These are phyloP conservation scores for Dimocarpus longan DNA, from an alignment of 345 rosid genomes.

Conservation along the genomic window DNA sequence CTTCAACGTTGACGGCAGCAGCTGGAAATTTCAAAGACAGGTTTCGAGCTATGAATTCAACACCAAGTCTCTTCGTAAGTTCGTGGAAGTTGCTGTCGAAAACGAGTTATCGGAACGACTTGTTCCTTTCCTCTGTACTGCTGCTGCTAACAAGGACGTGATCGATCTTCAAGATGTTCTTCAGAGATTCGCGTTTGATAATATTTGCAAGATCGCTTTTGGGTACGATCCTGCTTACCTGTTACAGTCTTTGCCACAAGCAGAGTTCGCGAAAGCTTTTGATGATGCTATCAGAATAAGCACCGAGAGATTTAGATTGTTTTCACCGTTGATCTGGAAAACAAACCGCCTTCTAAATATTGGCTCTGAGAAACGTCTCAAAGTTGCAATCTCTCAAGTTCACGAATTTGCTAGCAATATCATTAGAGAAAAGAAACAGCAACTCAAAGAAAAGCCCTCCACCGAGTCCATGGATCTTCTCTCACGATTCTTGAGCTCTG, in stretches of 20 bases:
- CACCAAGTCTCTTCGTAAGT: conserved; percentile 66
- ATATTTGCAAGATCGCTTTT: conserved; percentile 70
- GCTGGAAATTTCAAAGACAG: conserved; percentile 75
- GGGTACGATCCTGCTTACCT: conserved; percentile 66
- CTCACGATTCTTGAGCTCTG: conserved; percentile 48
- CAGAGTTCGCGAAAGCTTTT: conserved; percentile 47
- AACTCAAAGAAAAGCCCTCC: conserved; percentile 19
- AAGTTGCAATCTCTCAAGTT: conserved; percentile 35
- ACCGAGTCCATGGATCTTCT: conserved; percentile 37
- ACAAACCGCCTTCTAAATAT: conserved; percentile 41
- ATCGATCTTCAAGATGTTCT: conserved; percentile 64
- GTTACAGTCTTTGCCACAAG: conserved; percentile 42
- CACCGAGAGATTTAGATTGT: conserved; percentile 35
- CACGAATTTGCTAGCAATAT: conserved; percentile 54
- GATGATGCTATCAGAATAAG: conserved; percentile 46
- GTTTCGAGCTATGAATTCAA: conserved; percentile 78
- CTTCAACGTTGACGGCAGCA: conserved; percentile 63
- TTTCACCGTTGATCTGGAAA: conserved; percentile 45
- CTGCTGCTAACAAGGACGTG: conserved; percentile 30
- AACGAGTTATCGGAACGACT: conserved; percentile 56
- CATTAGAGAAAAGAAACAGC: conserved; percentile 48
- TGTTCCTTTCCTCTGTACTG: conserved; percentile 51
- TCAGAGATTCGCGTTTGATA: conserved; percentile 71
- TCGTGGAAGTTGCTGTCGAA: conserved; percentile 56
- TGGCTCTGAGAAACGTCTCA: conserved; percentile 52